Percentiles rank a stretch among this genome's conserved stretches.
phyloP scores from a whole-genome alignment of 1,284 basidiomycete species.

The Apiotrichum gracile region DNA sequence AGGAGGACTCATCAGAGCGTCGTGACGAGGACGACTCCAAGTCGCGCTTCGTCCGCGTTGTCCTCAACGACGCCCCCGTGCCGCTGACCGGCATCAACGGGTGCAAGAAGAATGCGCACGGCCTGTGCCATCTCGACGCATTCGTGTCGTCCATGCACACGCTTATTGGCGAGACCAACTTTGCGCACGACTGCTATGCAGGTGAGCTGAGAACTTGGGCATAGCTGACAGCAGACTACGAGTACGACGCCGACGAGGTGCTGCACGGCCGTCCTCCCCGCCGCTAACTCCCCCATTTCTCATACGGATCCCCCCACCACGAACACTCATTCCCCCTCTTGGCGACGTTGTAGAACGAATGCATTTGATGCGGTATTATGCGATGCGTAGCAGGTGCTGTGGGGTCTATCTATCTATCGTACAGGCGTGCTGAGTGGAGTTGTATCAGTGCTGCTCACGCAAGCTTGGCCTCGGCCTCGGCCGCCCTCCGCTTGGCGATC shows the following conservation, averaged over 20 bases:
- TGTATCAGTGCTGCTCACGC: neutral
- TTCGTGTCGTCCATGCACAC: conserved; percentile 54
- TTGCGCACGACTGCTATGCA: conserved; percentile 30
- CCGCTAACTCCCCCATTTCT: no score
- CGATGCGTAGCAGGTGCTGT: neutral
- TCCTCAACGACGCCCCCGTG: conserved; percentile 56
- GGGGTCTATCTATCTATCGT: neutral
- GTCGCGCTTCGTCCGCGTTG: conserved; percentile 49
- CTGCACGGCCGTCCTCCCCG: neutral
- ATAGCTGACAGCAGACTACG: conserved; percentile 2
- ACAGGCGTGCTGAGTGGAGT: neutral
- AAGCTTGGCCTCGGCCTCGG: conserved; percentile 3
- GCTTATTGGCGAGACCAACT: conserved; percentile 50
- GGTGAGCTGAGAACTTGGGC: neutral
- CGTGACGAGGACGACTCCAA: conserved; percentile 3
- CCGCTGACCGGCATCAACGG: conserved; percentile 58
- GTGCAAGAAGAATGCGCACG: conserved; percentile 53
- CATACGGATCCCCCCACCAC: no score
- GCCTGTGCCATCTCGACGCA: conserved; percentile 54
- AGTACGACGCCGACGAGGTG: conserved; percentile 1
- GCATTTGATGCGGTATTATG: neutral
- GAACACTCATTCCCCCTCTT: neutral
- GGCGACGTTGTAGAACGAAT: neutral
- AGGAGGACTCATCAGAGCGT: no score
- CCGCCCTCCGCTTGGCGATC: conserved; percentile 24